A percentile compares a stretch with the other conserved stretches of the same genome.
phyloP scores from a whole-genome alignment of 2,329 filamentous ascomycete species.

The Trichoderma sp. region DNA sequence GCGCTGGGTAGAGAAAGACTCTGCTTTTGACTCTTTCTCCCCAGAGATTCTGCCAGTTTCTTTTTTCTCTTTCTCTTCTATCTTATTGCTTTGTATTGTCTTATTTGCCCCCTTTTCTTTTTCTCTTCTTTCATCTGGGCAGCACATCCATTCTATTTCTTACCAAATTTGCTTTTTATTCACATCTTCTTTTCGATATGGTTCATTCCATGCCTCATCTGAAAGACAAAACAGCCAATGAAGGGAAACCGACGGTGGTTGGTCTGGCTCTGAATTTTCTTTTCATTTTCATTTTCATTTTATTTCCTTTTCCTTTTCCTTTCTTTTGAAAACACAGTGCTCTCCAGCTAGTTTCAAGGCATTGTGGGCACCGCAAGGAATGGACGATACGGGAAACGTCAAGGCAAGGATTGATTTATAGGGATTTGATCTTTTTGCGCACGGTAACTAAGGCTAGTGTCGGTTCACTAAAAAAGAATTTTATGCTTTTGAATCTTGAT shows the following conservation, averaged over 20 bases:
- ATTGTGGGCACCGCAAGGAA: not conserved
- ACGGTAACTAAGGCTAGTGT: not conserved
- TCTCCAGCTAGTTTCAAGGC: not conserved
- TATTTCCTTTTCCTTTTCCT: not conserved
- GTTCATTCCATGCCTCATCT: not conserved
- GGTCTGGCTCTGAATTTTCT: not conserved
- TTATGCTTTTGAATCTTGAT: not conserved
- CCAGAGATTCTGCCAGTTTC: not conserved
- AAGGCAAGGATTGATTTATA: not conserved
- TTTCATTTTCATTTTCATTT: not conserved
- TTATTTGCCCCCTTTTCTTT: not conserved
- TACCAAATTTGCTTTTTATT: not conserved
- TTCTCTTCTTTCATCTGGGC: not conserved
- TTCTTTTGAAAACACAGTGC: not conserved
- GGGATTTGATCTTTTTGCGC: not conserved
- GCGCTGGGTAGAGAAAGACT: conserved; percentile 15
- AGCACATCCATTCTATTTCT: not conserved
- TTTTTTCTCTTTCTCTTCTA: not conserved
- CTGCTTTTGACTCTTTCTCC: not conserved
- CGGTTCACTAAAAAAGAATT: not conserved
- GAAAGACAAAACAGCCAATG: not conserved
- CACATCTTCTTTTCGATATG: not conserved
- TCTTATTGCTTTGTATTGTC: not conserved
- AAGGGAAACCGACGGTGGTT: not conserved
- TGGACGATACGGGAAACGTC: not conserved